These are phyloP conservation scores for Boechera stricta DNA, from an alignment of 345 rosid species.

Conservation along the genomic window DNA sequence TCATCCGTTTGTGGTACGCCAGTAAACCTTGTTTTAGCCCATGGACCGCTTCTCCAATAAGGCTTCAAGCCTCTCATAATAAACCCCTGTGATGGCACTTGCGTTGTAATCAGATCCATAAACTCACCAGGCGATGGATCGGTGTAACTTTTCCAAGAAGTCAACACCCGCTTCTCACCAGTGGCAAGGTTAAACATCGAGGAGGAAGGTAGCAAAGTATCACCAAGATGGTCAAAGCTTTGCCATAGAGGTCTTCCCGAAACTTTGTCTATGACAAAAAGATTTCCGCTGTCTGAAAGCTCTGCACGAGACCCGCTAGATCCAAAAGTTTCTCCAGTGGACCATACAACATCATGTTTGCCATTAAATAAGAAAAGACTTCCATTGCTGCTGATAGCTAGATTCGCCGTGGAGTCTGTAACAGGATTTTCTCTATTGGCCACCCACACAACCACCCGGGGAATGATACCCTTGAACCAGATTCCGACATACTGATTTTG, in stretches of 20 bases:
- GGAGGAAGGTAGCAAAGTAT: conserved; percentile 39
- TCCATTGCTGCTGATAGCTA: conserved; percentile 39
- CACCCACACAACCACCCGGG: conserved; percentile 49
- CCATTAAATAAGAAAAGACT: conserved; percentile 30
- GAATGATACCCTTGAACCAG: conserved; percentile 43
- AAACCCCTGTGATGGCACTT: conserved; percentile 42
- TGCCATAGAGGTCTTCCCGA: conserved; percentile 34
- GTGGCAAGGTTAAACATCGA: conserved; percentile 25
- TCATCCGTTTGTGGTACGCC: conserved; percentile 1
- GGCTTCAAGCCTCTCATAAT: conserved; percentile 29
- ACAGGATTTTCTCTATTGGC: conserved; percentile 55
- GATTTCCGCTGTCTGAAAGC: conserved; percentile 63
- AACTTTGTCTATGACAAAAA: conserved; percentile 53
- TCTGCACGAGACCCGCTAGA: conserved; percentile 48
- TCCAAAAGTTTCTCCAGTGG: not conserved
- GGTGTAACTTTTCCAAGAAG: conserved; percentile 47
- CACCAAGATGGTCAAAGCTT: conserved; percentile 43
- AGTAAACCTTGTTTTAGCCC: conserved; percentile 40
- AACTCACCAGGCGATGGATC: conserved; percentile 54
- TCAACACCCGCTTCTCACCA: conserved; percentile 27
- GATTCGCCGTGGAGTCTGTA: conserved; percentile 23
- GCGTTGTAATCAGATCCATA: conserved; percentile 12
- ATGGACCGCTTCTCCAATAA: conserved; percentile 45
- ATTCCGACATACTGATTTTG: conserved; percentile 45
- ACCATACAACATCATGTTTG: conserved; percentile 36